phyloP scores from a whole-genome alignment of 257 asterid species.

The Solanum paucissectum region DNA sequence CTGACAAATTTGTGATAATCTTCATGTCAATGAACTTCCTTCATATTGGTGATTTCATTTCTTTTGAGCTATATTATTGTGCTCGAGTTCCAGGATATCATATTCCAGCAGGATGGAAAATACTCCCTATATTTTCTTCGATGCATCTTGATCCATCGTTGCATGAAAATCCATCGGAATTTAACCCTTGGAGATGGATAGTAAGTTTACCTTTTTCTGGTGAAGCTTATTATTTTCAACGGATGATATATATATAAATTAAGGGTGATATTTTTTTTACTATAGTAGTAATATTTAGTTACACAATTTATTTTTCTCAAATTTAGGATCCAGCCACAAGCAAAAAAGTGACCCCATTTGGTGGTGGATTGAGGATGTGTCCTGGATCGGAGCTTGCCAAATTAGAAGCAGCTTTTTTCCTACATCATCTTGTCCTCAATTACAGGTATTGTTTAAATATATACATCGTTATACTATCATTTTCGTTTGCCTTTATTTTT shows the following conservation, averaged over 20 bases:
- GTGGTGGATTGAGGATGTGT: conserved; percentile 67
- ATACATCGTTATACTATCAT: not conserved
- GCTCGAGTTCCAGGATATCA: conserved; percentile 21
- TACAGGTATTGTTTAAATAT: conserved; percentile 15
- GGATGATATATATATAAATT: not conserved
- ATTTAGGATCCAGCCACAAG: conserved; percentile 38
- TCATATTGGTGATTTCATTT: too few species aligned
- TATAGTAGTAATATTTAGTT: not conserved
- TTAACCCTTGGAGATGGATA: conserved; percentile 67
- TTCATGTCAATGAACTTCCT: too few species aligned
- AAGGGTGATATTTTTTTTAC: not conserved
- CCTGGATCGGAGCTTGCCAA: conserved; percentile 72
- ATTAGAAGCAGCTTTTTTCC: conserved; percentile 56
- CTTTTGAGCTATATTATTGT: not conserved
- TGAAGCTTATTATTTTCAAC: too few species aligned
- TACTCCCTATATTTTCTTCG: conserved; percentile 46
- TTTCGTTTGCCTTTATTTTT: not conserved
- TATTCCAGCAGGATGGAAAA: conserved; percentile 76
- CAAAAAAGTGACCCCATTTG: conserved; percentile 45
- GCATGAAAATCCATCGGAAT: conserved; percentile 47
- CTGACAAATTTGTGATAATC: too few species aligned
- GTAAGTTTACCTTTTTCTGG: conserved; percentile 14
- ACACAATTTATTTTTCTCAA: not conserved
- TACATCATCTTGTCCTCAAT: conserved; percentile 62
- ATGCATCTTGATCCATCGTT: conserved; percentile 58